phyloP scores from a whole-genome alignment of 257 asterid genomes.

The Gentiana dahurica region DNA sequence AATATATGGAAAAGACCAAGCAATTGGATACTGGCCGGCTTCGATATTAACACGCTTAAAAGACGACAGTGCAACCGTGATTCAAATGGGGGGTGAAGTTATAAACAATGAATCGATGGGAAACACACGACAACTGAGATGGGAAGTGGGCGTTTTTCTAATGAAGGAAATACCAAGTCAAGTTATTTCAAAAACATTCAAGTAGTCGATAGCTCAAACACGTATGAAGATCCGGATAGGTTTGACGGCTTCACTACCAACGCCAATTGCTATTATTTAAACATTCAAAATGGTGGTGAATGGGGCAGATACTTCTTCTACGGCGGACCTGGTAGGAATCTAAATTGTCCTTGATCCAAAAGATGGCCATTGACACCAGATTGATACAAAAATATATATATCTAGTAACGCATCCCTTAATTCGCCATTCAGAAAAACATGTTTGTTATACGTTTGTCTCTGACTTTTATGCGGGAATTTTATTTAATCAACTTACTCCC shows the following conservation, averaged over 20 bases:
- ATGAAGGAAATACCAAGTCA: slow-evolving; percentile 62
- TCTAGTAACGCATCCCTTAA: too few relatives aligned
- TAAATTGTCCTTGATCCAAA: slow-evolving; percentile 36
- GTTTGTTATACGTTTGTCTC: too few relatives aligned
- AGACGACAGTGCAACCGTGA: slow-evolving; percentile 54
- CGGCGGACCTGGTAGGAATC: slow-evolving; percentile 86
- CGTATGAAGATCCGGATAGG: slow-evolving; percentile 50
- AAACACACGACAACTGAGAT: slow-evolving; percentile 71
- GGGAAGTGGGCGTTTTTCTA: slow-evolving; percentile 79
- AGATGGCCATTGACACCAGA: too few relatives aligned
- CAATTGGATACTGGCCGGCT: slow-evolving; percentile 76
- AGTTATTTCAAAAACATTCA: slow-evolving; percentile 72
- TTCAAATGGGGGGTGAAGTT: slow-evolving; percentile 93
- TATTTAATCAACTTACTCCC: too few relatives aligned
- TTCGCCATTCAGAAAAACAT: too few relatives aligned
- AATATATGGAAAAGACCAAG: slow-evolving; percentile 52
- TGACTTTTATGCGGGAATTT: too few relatives aligned
- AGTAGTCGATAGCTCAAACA: slow-evolving; percentile 59
- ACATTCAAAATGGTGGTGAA: slow-evolving; percentile 38
- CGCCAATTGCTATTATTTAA: slow-evolving; percentile 50
- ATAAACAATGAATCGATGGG: slow-evolving; percentile 68
- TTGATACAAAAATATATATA: too few relatives aligned
- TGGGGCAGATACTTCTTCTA: slow-evolving; percentile 76
- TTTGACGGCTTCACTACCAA: slow-evolving; percentile 46
- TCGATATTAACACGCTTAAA: slow-evolving; percentile 39